phyloP scores from a whole-genome alignment of 2,329 filamentous ascomycete species.

The Phialophora expanda region DNA sequence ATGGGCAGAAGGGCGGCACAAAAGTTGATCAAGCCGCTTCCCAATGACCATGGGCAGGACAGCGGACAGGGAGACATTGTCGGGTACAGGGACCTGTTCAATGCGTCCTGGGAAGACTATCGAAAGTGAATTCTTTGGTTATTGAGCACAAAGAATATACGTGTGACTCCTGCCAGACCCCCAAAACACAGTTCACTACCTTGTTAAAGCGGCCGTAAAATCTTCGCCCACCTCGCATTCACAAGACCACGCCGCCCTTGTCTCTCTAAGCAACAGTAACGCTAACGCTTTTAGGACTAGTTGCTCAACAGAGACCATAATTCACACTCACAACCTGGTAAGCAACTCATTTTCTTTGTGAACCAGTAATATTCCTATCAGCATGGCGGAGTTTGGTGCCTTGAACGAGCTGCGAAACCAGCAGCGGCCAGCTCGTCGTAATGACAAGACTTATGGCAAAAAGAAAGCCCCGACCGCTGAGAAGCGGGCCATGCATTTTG shows the following conservation, averaged over 20 bases:
- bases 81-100: conserved; percentile 31
- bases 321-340: conserved; percentile 20
- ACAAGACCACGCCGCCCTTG: conserved; percentile 20
- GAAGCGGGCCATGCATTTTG: conserved; percentile 30
- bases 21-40: not conserved
- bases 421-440: conserved; percentile 25
- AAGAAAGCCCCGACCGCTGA: conserved; percentile 30
- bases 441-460: conserved; percentile 38
- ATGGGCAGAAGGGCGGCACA: conserved; percentile 1
- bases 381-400: conserved; percentile 29
- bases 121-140: conserved; percentile 22
- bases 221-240: not conserved
- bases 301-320: not conserved
- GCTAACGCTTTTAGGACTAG: conserved; percentile 30
- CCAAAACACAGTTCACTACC: not conserved
- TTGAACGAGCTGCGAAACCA: conserved; percentile 35
- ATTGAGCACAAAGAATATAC: not conserved
- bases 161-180: conserved; percentile 11
- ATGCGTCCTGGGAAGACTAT: conserved; percentile 34
- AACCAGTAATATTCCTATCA: conserved; percentile 6
- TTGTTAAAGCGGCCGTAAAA: conserved; percentile 17
- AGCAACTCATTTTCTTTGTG: conserved; percentile 16
- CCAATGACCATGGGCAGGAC: not conserved
- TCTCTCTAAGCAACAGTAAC: conserved; percentile 22
- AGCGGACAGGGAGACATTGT: conserved; percentile 22